These are phyloP conservation scores for Aristolochia contorta DNA, from an alignment of 164 flowering plant species.

Conservation along the genomic window DNA sequence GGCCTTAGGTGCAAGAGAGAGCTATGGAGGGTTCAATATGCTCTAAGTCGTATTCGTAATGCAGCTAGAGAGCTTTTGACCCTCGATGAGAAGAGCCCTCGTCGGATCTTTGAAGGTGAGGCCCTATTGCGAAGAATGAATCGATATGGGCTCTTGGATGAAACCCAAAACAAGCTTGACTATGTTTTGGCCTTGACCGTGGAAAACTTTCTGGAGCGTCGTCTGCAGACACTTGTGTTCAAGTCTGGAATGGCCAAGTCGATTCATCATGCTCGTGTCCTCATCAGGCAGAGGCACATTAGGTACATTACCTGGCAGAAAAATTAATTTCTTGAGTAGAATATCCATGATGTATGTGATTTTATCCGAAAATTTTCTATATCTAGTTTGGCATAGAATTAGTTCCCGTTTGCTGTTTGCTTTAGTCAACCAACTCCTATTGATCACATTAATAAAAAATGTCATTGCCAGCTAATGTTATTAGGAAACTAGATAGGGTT, in stretches of 20 bases:
- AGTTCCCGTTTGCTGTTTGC: too few relatives aligned
- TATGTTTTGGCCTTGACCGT: constrained; percentile 63
- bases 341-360: too few relatives aligned
- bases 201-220: constrained; percentile 64
- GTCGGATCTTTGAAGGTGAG: constrained; percentile 59
- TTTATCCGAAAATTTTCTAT: too few relatives aligned
- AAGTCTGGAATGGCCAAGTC: constrained; percentile 67
- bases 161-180: constrained; percentile 69
- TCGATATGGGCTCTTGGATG: constrained; percentile 52
- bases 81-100: constrained; percentile 53
- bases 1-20: constrained; percentile 62
- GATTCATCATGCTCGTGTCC: constrained; percentile 59
- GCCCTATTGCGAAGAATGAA: constrained; percentile 61
- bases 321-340: too few relatives aligned
- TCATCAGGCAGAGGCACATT: constrained; percentile 55
- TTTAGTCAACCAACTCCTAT: too few relatives aligned
- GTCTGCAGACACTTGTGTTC: constrained; percentile 58
- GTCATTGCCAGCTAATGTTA: too few relatives aligned
- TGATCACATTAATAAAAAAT: too few relatives aligned
- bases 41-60: constrained; percentile 52
- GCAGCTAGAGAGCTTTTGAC: constrained; percentile 52
- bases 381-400: too few relatives aligned
- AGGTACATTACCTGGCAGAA: constrained; percentile 18
- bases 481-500: too few relatives aligned
- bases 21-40: constrained; percentile 66